Evolutionary conservation across 176 grass and related monocot genomes (phyloP).

Genomic region (Bothriochloa decipiens): DNA sequence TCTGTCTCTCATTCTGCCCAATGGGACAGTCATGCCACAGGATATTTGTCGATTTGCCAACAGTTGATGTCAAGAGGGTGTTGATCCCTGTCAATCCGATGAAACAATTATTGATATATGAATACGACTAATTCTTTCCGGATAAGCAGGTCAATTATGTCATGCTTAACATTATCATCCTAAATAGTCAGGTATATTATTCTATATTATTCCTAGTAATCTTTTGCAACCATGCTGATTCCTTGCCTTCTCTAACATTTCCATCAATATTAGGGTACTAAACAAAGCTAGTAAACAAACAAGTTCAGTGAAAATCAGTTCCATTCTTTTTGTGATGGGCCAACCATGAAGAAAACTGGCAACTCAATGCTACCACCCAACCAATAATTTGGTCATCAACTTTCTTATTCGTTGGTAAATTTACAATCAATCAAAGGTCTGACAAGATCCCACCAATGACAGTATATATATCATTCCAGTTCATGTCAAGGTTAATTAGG

Average conservation of each 20-base stretch:
- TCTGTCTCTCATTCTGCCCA: conserved; percentile 53
- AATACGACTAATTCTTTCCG: neutral
- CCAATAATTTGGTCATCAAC: neutral
- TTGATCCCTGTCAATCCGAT: neutral
- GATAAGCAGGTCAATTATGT: neutral
- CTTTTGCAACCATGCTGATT: neutral
- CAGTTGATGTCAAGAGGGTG: conserved; percentile 46
- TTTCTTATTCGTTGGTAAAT: neutral
- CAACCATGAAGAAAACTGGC: neutral
- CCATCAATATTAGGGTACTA: neutral
- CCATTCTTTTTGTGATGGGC: too few relatives aligned
- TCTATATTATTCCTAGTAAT: neutral
- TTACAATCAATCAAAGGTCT: neutral
- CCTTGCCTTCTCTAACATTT: neutral
- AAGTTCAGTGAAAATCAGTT: neutral
- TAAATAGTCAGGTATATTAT: neutral
- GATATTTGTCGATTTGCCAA: conserved; percentile 66
- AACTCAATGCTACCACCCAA: neutral
- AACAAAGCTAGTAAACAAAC: neutral
- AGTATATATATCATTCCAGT: too few relatives aligned
- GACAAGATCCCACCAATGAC: too few relatives aligned
- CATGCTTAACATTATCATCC: neutral
- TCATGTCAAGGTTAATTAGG: neutral
- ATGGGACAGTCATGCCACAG: conserved; percentile 78
- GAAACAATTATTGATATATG: neutral